Base-by-base conservation (phyloP, 1,284 basidiomycete species). In the Sporisorium scitamineum region DNA sequence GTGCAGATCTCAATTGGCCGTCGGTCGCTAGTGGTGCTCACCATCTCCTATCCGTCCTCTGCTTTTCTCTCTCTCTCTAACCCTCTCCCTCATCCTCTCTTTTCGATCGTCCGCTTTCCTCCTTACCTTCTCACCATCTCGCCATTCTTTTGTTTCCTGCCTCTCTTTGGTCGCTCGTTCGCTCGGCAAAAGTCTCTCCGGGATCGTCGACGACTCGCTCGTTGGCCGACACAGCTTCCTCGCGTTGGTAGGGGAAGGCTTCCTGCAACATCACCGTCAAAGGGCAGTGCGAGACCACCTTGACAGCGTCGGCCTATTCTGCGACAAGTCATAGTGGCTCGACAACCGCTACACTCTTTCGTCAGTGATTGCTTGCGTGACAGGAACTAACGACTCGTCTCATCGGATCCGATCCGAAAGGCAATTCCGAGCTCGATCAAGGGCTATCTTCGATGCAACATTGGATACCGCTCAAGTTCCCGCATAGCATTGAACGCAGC, bases 1-100 rank as follows among this genome's bases (percentile, higher is more conserved):
- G 52, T 53, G 52, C 52, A 39, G 52, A 53, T 53, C 24, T n/a
- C 37, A 26, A 41, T 54, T 26, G 20, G 20, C 51, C 27, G 31
- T 34, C 20, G 6, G 24, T 55, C 27, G 18, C 8, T 34, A n/a
- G 37, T n/a, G 50, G n/a, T 44, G 39, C 13, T 45, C 29, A 42
- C 37, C 53, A 42, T 54, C 34, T 50, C 54, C 29, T 37, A 47
- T 45, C 42, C n/a, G 7, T n/a, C 48, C n/a, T 50, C 11, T n/a
- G 27, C 26, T 3, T 50, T 32, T 24, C 44, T 27, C 20, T 10
- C 32, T 31, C 27, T 18, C 20, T 7, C n/a, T 42, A 18, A 42
- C 32, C 31, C 0, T 52, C 29, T 31, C 20, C 18, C 27, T 37
- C 41, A 20, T 27, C 24, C 16, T 34, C 24, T 34, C 24, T 5